Evolutionary conservation across 2,329 filamentous ascomycete genomes (phyloP), one percentile per base, ranked within the genome.

Genomic region (Penicillium italicum): DNA sequence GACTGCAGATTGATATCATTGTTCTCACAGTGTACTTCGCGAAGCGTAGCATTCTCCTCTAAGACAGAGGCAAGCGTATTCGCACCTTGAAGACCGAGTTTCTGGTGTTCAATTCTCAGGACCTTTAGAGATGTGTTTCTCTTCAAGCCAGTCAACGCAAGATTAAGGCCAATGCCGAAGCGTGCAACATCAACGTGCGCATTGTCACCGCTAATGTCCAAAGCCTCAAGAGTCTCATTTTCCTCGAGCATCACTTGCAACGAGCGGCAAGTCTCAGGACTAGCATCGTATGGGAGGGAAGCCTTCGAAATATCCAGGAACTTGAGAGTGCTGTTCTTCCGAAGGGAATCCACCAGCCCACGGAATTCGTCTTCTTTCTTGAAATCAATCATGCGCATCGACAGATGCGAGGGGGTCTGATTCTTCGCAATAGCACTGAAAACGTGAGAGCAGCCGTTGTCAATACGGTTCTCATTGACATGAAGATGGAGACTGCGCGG

Each of bases 1-100:
- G 85, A 86, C 60, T 86, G 84, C n/a, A 89, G 76, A 43, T 85
- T 85, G 53, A 89, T 87, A 52, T 85, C 84, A 65, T 90, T 90
- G 69, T 87, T 85, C 59, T 87, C 86, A 69, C 87, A 90, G 63
- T 88, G 80, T 6, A 90, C 77, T 66, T 89, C 84, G 26, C 80
- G 78, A 5, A 90, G 73, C 1, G 81, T 82, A 2, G 72, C 77
- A 64, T 90, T 90, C 58, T 79, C 79, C 64, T 86, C 84, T 34
- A 90, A 74, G 16, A 90, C 86, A 18, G 87, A 85, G 2, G 86
- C 83, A 34, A 90, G 76, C 0, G 85, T 87, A 65, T 83, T 88
- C 4, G 87, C 86, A 31, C 87, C 87, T 70, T 86, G 85, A 22
- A 88, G 70, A 4, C 87, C 87, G 7, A 90, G 79, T 60, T 84